phyloP scores from a whole-genome alignment of 371 early-diverging fungal species.

The Zychaea mexicana region DNA sequence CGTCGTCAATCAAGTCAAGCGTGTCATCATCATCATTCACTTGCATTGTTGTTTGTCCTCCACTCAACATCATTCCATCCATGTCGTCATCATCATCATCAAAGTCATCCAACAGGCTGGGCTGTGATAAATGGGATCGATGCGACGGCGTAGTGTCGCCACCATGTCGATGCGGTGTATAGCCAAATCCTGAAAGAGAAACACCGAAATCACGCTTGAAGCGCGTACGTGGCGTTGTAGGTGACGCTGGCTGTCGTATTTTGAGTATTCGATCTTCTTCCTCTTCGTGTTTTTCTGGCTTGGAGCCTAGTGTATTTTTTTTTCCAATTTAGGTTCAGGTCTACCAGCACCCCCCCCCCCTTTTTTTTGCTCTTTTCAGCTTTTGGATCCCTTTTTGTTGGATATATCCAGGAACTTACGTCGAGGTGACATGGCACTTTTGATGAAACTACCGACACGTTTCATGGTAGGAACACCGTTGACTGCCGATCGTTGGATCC shows the following conservation, averaged over 20 bases:
- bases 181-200: constrained; percentile 6
- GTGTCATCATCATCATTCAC: not conserved
- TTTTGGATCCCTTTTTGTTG: too few species aligned
- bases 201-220: constrained; percentile 7
- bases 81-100: too few species aligned
- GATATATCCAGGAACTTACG: too few species aligned
- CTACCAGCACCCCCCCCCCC: too few species aligned
- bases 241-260: constrained; percentile 6
- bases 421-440: not conserved
- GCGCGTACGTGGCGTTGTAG: constrained; percentile 10
- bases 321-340: too few species aligned
- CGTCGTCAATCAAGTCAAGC: not conserved
- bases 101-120: too few species aligned
- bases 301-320: too few species aligned
- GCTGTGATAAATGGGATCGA: too few species aligned
- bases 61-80: too few species aligned
- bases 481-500: not conserved
- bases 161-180: constrained; percentile 10
- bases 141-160: not conserved
- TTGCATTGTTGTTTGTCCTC: too few species aligned
- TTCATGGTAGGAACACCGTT: constrained; percentile 7
- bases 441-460: constrained; percentile 5
- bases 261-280: constrained; percentile 9
- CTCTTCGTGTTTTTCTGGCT: constrained; percentile 1
- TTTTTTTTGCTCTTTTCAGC: too few species aligned